These are phyloP conservation scores for Globisporangium cederbergense DNA, from an alignment of 352 stramenopile species.

Conservation along the genomic window DNA sequence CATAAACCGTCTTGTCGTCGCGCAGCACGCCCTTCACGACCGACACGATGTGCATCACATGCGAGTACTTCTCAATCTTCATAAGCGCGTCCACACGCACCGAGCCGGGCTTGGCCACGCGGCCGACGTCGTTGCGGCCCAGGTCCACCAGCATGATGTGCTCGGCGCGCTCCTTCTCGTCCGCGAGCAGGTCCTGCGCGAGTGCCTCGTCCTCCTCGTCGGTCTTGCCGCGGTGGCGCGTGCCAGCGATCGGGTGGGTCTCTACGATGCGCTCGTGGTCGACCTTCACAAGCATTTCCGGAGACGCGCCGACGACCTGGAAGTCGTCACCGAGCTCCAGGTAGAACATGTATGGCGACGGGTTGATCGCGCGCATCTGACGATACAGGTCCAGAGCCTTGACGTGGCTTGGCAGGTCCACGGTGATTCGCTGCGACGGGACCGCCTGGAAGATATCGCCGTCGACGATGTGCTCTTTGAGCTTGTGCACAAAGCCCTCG, in stretches of 20 bases:
- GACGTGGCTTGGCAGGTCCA: slow-evolving; percentile 66
- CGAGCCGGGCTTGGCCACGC: slow-evolving; percentile 75
- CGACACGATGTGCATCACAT: slow-evolving; percentile 91
- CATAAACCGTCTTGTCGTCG: slow-evolving; percentile 80
- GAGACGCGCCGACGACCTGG: slow-evolving; percentile 83
- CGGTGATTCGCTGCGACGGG: slow-evolving; percentile 72
- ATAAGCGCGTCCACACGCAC: slow-evolving; percentile 86
- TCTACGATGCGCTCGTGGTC: slow-evolving; percentile 80
- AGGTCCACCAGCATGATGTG: slow-evolving; percentile 93
- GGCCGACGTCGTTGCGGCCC: slow-evolving; percentile 87
- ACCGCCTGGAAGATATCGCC: slow-evolving; percentile 90
- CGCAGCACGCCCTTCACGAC: slow-evolving; percentile 83
- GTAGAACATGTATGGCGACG: slow-evolving; percentile 90
- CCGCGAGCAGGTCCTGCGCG: slow-evolving; percentile 68
- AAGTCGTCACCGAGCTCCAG: slow-evolving; percentile 83
- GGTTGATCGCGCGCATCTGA: slow-evolving; percentile 87
- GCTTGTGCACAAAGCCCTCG: slow-evolving; percentile 83
- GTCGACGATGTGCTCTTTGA: slow-evolving; percentile 88
- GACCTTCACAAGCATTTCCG: slow-evolving; percentile 90
- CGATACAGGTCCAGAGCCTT: slow-evolving; percentile 82
- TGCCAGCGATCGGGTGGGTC: slow-evolving; percentile 89
- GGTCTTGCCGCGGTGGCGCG: slow-evolving; percentile 75
- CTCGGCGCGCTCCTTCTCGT: slow-evolving; percentile 89
- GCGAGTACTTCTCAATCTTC: slow-evolving; percentile 91
- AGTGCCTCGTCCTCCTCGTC: slow-evolving; percentile 85